phyloP scores from a whole-genome alignment of 345 rosid species.

The Clausena lansium region DNA sequence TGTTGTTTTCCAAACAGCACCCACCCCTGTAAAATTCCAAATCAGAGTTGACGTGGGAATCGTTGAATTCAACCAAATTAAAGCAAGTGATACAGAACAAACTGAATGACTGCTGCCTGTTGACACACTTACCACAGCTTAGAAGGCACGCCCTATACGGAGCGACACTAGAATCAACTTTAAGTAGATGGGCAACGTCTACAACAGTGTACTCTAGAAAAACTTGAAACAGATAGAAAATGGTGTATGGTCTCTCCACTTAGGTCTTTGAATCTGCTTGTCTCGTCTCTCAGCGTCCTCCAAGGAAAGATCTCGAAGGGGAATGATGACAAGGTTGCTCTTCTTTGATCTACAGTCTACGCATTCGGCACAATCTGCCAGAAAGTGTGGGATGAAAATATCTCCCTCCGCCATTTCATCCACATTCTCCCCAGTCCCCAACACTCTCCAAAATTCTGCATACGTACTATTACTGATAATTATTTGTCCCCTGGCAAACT shows the following conservation, averaged over 20 bases:
- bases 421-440: conserved; percentile 75
- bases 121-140: conserved; percentile 82
- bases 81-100: too few species aligned
- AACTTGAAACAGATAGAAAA: conserved; percentile 75
- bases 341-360: conserved; percentile 61
- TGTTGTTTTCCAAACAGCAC: conserved; percentile 84
- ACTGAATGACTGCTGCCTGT: conserved; percentile 46
- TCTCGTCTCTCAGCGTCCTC: conserved; percentile 65
- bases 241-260: conserved; percentile 65
- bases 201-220: conserved; percentile 72
- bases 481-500: too few species aligned
- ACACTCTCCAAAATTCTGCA: conserved; percentile 81
- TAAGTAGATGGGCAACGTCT: conserved; percentile 60
- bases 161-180: conserved; percentile 60
- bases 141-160: conserved; percentile 81
- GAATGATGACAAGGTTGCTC: conserved; percentile 74
- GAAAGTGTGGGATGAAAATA: conserved; percentile 58
- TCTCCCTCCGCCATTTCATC: conserved; percentile 60
- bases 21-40: conserved; percentile 53
- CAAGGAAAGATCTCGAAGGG: conserved; percentile 71
- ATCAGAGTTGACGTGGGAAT: background rate
- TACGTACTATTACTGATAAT: too few species aligned
- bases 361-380: conserved; percentile 76
- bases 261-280: conserved; percentile 75
- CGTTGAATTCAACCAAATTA: background rate